Evolutionary conservation across 2,329 filamentous ascomycete species (phyloP), one percentile per base, ranked within the genome.

Genomic region (Chaetomiaceae sp.): DNA sequence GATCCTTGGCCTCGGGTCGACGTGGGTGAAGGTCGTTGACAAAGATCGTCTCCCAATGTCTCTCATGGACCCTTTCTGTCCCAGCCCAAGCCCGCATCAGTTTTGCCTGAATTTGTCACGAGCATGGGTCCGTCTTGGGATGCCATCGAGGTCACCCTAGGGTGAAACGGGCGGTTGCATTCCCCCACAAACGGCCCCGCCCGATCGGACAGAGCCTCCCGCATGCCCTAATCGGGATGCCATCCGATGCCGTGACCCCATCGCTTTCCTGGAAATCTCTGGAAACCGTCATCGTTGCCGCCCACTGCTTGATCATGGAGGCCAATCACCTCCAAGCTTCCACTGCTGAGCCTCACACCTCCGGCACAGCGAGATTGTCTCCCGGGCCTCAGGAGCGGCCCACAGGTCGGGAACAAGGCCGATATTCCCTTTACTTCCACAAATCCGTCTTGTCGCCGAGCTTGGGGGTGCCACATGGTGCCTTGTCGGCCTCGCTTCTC

Each of bases 151-250:
- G 23, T 38, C 10, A n/a, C 20, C 13, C 43, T 27, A 42, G n/a
- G 16, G 25, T 40, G 49, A 53, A 55, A 57, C 48, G 33, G 31
- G 41, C 44, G 21, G 55, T 59, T 56, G 39, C 51, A 59, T 55
- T 51, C 6, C 57, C 49, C 57, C 52, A 56, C 53, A 54, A 43
- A 46, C 38, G 3, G 20, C 42, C 16, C 20, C 39, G 38, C 14
- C 30, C 42, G 46, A 49, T 47, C 55, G 57, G 57, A 58, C 41
- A 40, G 46, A 53, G 51, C 44, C 49, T 59, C 57, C 50, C 48
- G 44, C 31, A 27, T 16, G 3, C 37, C 52, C 50, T 4, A 50
- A 54, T 46, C 43, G 20, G 52, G 38, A 44, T 53, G 38, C 40
- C 34, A 31, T 35, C 12, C 23, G 27, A n/a, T n/a, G n/a, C n/a